Base-by-base conservation (phyloP, 805 yeast species). In the Lipomyces sp. region DNA sequence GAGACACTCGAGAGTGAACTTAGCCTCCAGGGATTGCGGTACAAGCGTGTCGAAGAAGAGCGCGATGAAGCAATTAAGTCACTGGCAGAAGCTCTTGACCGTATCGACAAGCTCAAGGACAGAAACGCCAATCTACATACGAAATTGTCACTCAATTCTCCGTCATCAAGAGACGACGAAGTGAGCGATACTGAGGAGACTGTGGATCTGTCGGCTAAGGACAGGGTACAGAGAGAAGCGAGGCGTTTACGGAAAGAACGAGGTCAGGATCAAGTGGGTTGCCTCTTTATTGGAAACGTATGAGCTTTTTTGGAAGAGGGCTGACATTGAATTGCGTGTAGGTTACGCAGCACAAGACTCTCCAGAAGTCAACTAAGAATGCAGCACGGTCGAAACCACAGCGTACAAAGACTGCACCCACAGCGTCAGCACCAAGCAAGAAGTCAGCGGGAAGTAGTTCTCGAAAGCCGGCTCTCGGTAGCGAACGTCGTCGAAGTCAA, bases 41-140 rank as follows among this genome's bases (percentile, higher is more conserved):
- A 41, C 16, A 26, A 26, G 28, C 38, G 43, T 11, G 39, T 52
- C 11, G 57, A 55, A 38, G 51, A 41, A n/a, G 59, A 55, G 38
- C 49, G 54, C 16, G 40, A 44, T 22, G 48, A 44, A 11, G 53
- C 58, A 4, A 32, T 44, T 31, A 48, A 18, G 37, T 32, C 45
- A 6, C 33, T 55, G 19, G 11, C 37, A 11, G 38, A 51, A 8
- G 46, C 41, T 13, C 19, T 44, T 34, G 47, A 44, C 21, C 46
- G 41, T 28, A 33, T 47, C 21, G 43, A 32, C 13, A 28, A 16
- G 22, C n/a, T 51, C 24, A 51, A 45, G 33, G 42, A 43, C 16
- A 16, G 26, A 3, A 54, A 47, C 24, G 34, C 41, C 2, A 24
- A 34, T 35, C 35, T 51, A 31, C 42, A 39, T 16, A 28, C 29